Base-by-base conservation (phyloP, 2,329 filamentous ascomycete genomes). In the Myriangium duriaei region DNA sequence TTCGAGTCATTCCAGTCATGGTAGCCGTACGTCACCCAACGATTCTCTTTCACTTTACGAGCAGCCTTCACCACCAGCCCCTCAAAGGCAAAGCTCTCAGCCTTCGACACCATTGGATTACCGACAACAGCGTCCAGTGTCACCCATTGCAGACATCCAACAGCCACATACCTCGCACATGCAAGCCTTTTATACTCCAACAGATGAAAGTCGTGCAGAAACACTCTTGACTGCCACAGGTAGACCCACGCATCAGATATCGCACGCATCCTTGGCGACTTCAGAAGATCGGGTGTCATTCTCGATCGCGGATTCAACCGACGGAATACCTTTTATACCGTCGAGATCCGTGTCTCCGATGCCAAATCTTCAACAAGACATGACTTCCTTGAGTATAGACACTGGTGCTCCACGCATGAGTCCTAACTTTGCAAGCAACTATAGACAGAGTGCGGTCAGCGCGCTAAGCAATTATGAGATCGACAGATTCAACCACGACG, bases 361-460 rank as follows among this genome's bases (percentile, higher is more conserved):
- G 14, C 24, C 29, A 10, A 28, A 31, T 11, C 24, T 39, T 7
- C 39, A 41, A 14, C 39, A 38, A 11, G 40, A 40, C 11, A 32
- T 41, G 11, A 41, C 38, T 11, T 33, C 33, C 15, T 32, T 44
- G 30, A 41, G 38, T 7, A 24, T 26, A 10, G 39, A 31, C 12
- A 36, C 32, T 4, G 32, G 19, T n/a, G 28, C n/a, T 3, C 17
- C 28, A 28, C 21, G 21, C n/a, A 26, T n/a, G n/a, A n/a, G 21
- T 26, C 7, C 21, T 26, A n/a, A n/a, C 21, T 26, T 26, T n/a
- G 21, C 21, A 7, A 7, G 7, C 21, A n/a, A n/a, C n/a, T 26
- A 7, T 7, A 26, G 21, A n/a, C 21, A 7, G n/a, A 26, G 21
- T n/a, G n/a, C 30, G 4, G 30, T 39, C 12, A 39, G 36, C 13